Evolutionary conservation across 192 early-diverging fungal species (phyloP), one percentile per base, ranked within the genome.

Genomic region (Geranomyces michiganensis): DNA sequence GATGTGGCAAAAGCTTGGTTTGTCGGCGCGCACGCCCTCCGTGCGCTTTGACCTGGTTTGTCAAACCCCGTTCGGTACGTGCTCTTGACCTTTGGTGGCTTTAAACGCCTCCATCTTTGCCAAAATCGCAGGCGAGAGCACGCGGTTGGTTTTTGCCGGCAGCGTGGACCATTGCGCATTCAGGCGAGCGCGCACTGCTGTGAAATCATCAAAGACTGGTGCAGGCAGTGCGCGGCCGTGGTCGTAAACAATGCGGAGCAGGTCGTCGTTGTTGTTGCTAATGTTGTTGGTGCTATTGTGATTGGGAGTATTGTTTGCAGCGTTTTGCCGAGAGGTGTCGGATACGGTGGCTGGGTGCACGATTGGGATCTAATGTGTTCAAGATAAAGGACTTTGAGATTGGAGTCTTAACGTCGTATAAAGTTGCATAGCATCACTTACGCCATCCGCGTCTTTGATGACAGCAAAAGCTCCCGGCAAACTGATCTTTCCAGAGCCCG

Each of bases 381-480:
- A n/a, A 1, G 31, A 17, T 13, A 64, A 15, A 30, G 46, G 46
- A 19, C n/a, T n/a, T n/a, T n/a, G 56, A 10, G 56, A 47, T 10
- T 19, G 56, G 9, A 21, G 26, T 24, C 14, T 14, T 21, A 58
- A 24, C 56, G 56, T 12, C 26, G 14, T 24, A 58, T 26, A 58
- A 12, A 24, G 26, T 10, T 24, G 14, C 4, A 27, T 9, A 19
- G 58, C 7, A 4, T 5, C 17, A 60, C 58, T 7, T 45, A 74
- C 65, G 22, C 43, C 26, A 9, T 74, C 12, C 10, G 32, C 55
- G 41, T 67, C 49, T 21, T 49, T 21, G 58, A 74, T 33, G 24
- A 92, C 86, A 41, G 63, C 81, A 29, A 90, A 76, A 59, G 80
- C 74, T 13, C 94, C 94, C 0, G 94, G 94, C 43, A 96, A 74